These are phyloP conservation scores for Tuber brumale DNA, from an alignment of 495 filamentous ascomycete genomes.

Conservation along the genomic window DNA sequence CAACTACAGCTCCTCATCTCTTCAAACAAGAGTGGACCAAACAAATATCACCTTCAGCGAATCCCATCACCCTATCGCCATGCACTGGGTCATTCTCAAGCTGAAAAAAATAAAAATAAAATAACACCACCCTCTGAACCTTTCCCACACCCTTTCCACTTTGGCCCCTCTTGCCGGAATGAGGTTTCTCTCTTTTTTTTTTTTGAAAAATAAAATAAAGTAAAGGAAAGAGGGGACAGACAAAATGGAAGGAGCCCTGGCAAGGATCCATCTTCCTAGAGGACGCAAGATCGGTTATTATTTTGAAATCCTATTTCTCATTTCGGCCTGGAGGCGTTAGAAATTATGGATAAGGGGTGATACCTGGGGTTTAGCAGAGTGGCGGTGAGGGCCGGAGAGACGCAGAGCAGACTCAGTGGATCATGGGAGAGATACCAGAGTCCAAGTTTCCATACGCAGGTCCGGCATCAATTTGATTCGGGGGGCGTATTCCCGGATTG, in stretches of 20 bases:
- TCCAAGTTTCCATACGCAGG: neutral
- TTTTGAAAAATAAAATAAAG: neutral
- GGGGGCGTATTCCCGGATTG: neutral
- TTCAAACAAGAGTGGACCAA: slow-evolving; percentile 36
- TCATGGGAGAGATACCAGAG: neutral
- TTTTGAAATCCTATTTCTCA: slow-evolving; percentile 19
- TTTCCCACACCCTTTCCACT: slow-evolving; percentile 1
- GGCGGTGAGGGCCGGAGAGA: neutral
- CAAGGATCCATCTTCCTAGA: slow-evolving; percentile 28
- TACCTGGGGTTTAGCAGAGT: neutral
- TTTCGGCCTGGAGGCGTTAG: slow-evolving; percentile 32
- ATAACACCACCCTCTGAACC: slow-evolving; percentile 1
- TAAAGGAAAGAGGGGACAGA: slow-evolving; percentile 26
- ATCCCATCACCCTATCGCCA: slow-evolving; percentile 24
- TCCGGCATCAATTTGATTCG: neutral
- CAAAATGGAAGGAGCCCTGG: slow-evolving; percentile 21
- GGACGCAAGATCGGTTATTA: slow-evolving; percentile 24
- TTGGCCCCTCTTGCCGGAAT: neutral
- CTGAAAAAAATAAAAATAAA: slow-evolving; percentile 23
- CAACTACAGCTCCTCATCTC: slow-evolving; percentile 22
- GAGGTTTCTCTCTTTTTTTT: neutral
- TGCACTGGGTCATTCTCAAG: slow-evolving; percentile 27
- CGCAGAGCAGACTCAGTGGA: neutral
- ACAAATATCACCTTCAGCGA: slow-evolving; percentile 30
- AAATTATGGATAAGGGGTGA: neutral